Base-by-base conservation (phyloP, 31 red algal genomes). In the Endocladia muricata region DNA sequence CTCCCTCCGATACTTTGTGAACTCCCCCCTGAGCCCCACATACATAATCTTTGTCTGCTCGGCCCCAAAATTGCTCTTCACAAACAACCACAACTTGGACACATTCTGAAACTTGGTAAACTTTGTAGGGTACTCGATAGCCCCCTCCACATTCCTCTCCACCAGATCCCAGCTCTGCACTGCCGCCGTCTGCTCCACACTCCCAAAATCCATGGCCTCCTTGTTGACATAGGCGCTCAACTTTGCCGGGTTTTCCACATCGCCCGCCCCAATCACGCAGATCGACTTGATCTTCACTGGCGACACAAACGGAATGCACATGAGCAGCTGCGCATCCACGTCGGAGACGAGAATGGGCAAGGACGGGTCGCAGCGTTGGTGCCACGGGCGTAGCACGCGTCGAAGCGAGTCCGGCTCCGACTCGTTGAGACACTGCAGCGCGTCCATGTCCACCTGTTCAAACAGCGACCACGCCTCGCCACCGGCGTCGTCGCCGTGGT, bases 41-140 rank as follows among this genome's bases (percentile, higher is more conserved):
- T 95, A 95, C 54, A 85, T 61, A 54, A 95, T 89, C 40, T 72
- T 60, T 6, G 92, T 95, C 1, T 41, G 35, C 7, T 89, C 78
- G 19, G 74, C 92, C 5, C 92, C 92, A 81, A 85, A 95, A 74
- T 95, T 95, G 9, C 25, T 33, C 22, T 59, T 73, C 5, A 95
- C 44, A 67, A 86, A 95, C 41, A 95, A 49, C 81, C 74, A 77
- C 29, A 95, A 49, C 60, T 81, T 83, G 15, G 49, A 65, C 0
- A 96, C 88, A 54, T 96, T 96, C 30, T 96, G 82, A 88, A 91
- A 96, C 32, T 76, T 76, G 2, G 93, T 91, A 48, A 66, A 96
- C 60, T 84, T 91, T 13, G 93, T 96, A 17, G 93, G 87, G 72
- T 91, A 91, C 54, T 96, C 93, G 8, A 96, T 65, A 38, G 41